These are phyloP conservation scores for Sugiyamaella neomexicana DNA, from an alignment of 1,139 yeast genomes.

Conservation along the genomic window DNA sequence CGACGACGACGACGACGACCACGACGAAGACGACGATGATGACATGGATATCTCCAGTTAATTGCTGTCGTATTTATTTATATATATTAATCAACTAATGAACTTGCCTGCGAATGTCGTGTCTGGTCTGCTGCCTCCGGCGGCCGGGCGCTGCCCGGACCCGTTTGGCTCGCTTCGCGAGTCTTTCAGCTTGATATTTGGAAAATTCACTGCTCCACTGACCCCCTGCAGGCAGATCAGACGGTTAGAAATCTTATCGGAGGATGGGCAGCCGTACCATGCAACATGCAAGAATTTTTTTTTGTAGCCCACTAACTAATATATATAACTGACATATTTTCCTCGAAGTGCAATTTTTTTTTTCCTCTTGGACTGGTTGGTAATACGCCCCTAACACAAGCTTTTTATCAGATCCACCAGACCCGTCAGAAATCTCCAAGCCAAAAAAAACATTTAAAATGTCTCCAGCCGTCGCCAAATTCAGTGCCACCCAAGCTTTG, in stretches of 20 bases:
- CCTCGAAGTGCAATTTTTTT: neutral
- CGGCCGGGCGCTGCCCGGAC: too few species aligned
- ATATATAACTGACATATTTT: conserved; percentile 10
- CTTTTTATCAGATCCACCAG: neutral
- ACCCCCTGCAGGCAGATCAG: neutral
- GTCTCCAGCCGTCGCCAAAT: conserved; percentile 12
- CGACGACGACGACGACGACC: conserved; percentile 9
- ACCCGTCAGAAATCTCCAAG: neutral
- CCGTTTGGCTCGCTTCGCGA: too few species aligned
- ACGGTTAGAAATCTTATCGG: too few species aligned
- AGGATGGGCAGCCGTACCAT: conserved; percentile 9
- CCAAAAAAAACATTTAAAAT: neutral
- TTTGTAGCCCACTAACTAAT: neutral
- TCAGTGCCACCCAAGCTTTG: conserved; percentile 48
- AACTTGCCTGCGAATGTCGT: neutral
- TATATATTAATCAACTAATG: neutral
- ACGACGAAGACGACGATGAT: conserved; percentile 1
- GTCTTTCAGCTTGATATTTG: too few species aligned
- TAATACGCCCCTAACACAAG: conserved; percentile 7
- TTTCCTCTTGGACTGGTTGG: conserved; percentile 14
- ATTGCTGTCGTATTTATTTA: conserved; percentile 6
- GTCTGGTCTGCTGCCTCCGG: neutral
- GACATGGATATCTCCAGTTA: conserved; percentile 10
- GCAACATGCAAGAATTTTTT: conserved; percentile 10
- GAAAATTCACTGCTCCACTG: neutral